Base-by-base conservation (phyloP, 2,329 filamentous ascomycete species). In the Hymenoscyphus occultus region DNA sequence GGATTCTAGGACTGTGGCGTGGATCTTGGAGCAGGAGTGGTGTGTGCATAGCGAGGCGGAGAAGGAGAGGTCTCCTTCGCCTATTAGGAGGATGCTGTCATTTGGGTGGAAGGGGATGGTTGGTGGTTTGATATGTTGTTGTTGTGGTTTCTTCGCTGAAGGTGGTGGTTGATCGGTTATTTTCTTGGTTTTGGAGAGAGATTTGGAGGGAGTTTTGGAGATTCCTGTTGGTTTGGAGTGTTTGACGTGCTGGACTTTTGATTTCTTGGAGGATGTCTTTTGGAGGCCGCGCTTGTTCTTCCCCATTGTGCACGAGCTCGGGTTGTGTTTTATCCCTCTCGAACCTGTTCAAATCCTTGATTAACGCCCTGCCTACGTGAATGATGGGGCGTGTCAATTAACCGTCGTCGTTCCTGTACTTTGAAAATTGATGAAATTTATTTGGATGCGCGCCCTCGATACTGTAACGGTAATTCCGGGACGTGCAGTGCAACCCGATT, bases 51-150 rank as follows among this genome's bases (percentile, higher is more conserved):
- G 81, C 1, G 86, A 88, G 35, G 84, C 83, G 13, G 90, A 85
- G 76, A 93, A 94, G 75, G 89, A 92, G 74, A 95, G 86, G 77
- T 96, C 91, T 69, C 87, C 91, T 75, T 95, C 91, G 72, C 91
- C 91, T 61, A 94, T 79, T 2, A 94, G 84, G 6, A 95, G 85
- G 68, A 94, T 92, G 71, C 83, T 80, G 70, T 93, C 86, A 71
- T 84, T 78, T 48, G 84, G 79, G 31, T 81, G 76, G 77, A 94
- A 93, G 16, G 91, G 91, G 28, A 93, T 87, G 3, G 80, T 84
- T 31, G 82, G 86, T 69, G 77, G 77, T 69, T 74, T 71, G 62
- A 77, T 74, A 61, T 75, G 73, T 6, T 48, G 39, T 58, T 71
- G 69, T 59, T 71, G 69, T 13, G 62, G 39, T 14, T 61, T 59